Base-by-base conservation (phyloP, 208 protist genomes). In the Crithidia fasciculata region DNA sequence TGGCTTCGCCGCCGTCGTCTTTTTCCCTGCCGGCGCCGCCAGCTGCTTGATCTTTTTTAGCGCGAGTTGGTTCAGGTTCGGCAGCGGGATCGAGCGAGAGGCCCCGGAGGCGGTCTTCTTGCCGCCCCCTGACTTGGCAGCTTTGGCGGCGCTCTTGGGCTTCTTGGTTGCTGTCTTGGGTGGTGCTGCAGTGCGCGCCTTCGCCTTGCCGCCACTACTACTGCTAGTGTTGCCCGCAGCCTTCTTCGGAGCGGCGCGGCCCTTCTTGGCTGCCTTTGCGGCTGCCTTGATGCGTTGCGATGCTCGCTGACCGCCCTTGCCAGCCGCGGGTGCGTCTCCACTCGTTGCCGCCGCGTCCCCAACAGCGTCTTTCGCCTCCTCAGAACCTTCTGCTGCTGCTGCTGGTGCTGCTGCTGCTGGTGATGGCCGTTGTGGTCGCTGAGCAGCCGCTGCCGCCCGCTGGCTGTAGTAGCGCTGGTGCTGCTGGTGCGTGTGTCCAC, bases 51-150 rank as follows among this genome's bases (percentile, higher is more conserved):
- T 62, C 53, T 78, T 78, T 66, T 74, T 83, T 2, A 57, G 3
- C 3, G 72, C 66, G 12, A 76, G 78, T 39, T 59, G 55, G 16
- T 66, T 57, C 10, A 83, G 40, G 49, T 83, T 70, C 7, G 78
- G 78, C 7, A 83, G 67, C 15, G 78, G 78, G 50, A 83, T 77
- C 3, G 78, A 83, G 19, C 49, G 78, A 13, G 72, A 74, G 2
- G 62, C 75, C 13, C 54, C 62, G 19, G 13, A 4, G 6, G 45
- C 37, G 4, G 50, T 44, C 74, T 54, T 67, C 47, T 50, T 62
- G 9, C 41, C 16, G 12, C 15, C 47, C 5, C 15, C 56, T 39
- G 47, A 13, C 28, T 53, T 64, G 8, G 0, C 16, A 44, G 45
- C 54, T 16, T 58, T 37, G 54, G 54, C 54, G 54, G 69, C 60